Percentiles rank a stretch among this genome's conserved stretches.
Evolutionary conservation across 2,329 filamentous ascomycete genomes (phyloP).

Genomic region (Fusarium poae): DNA sequence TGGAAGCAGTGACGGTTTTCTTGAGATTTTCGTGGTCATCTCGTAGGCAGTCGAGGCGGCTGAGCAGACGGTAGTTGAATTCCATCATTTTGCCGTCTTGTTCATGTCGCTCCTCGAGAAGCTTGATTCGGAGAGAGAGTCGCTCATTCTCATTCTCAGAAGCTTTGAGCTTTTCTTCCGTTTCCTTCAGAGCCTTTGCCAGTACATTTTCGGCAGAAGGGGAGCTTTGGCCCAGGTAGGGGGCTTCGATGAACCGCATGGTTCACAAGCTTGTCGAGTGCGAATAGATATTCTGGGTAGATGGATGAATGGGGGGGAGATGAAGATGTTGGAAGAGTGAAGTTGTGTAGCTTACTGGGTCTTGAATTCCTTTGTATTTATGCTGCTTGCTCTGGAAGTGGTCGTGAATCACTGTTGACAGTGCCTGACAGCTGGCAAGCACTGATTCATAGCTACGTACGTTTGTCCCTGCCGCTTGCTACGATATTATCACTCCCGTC

Average conservation of each 20-base stretch:
- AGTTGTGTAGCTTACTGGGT: background rate
- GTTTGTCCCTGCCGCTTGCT: background rate
- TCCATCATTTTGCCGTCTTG: background rate
- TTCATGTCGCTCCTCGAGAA: background rate
- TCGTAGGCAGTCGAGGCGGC: background rate
- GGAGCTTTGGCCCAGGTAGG: background rate
- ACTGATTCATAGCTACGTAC: background rate
- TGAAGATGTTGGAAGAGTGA: background rate
- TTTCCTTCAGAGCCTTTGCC: background rate
- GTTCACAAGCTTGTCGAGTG: background rate
- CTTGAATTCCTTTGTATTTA: background rate
- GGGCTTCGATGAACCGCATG: background rate
- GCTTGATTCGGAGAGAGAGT: background rate
- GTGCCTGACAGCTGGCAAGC: background rate
- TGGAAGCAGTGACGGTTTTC: background rate
- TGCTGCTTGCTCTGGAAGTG: background rate
- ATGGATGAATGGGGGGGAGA: background rate
- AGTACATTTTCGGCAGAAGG: background rate
- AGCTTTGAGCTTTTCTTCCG: background rate
- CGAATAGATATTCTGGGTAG: background rate
- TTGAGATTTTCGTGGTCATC: background rate
- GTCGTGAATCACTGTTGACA: background rate
- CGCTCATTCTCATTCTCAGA: background rate
- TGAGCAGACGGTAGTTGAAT: background rate
- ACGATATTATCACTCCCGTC: background rate